Evolutionary conservation across 345 rosid species (phyloP).

Genomic region (Rhizophora apiculata): DNA sequence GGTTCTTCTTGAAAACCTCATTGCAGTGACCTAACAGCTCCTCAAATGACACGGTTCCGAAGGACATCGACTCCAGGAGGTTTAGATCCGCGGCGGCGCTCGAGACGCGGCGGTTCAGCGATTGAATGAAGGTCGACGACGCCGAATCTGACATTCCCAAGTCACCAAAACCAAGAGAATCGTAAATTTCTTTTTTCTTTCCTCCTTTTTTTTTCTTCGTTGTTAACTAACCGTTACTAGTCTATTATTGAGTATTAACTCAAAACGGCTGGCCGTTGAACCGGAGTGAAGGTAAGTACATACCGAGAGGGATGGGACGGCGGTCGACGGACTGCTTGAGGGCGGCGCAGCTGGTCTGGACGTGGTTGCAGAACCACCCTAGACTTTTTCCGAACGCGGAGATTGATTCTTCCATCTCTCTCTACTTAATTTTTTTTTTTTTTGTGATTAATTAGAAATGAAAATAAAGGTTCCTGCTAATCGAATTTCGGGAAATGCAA

Average conservation of each 20-base stretch:
- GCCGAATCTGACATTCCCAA: conserved; percentile 53
- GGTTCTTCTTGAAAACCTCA: conserved; percentile 55
- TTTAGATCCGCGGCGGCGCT: conserved; percentile 46
- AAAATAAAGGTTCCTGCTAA: no score
- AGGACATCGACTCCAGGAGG: conserved; percentile 69
- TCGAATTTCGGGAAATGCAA: no score
- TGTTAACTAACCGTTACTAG: not conserved
- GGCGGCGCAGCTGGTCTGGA: conserved; percentile 66
- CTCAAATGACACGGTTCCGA: conserved; percentile 80
- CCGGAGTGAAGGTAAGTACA: not conserved
- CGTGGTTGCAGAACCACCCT: conserved; percentile 68
- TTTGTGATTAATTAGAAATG: not conserved
- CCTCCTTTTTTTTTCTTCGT: no score
- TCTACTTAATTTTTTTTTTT: not conserved
- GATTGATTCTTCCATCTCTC: conserved; percentile 57
- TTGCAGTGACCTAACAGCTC: conserved; percentile 80
- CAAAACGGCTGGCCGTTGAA: no score
- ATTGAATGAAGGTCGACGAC: conserved; percentile 68
- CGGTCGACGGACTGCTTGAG: conserved; percentile 68
- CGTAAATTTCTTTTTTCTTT: not conserved
- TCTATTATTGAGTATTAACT: not conserved
- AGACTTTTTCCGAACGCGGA: conserved; percentile 39
- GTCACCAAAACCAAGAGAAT: not conserved
- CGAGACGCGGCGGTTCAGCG: conserved; percentile 65
- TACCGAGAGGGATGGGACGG: conserved; percentile 80